A percentile compares a stretch with the other conserved stretches of the same genome.
Evolutionary conservation across 1,284 basidiomycete species (phyloP).

Genomic region (Microstroma glucosiphilum): DNA sequence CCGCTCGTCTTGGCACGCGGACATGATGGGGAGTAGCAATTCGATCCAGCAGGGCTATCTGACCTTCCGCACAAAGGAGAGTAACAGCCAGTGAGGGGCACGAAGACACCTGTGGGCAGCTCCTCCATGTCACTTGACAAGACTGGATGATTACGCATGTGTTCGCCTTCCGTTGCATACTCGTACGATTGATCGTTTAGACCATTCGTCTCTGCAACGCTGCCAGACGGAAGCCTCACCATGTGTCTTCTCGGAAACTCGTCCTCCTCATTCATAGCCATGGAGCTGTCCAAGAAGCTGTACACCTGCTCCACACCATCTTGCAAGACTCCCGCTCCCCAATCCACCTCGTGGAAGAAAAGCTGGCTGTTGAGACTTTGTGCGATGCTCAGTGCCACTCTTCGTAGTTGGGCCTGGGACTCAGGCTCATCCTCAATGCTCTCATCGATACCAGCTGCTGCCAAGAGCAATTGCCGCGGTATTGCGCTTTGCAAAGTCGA

Average conservation of each 20-base stretch:
- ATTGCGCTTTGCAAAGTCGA: constrained; percentile 34
- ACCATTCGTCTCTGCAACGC: too few species aligned
- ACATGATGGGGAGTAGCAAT: constrained; percentile 37
- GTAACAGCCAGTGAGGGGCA: constrained; percentile 92
- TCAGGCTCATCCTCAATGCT: constrained; percentile 5
- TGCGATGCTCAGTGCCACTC: constrained; percentile 76
- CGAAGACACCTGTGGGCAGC: constrained; percentile 90
- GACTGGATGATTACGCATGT: not conserved
- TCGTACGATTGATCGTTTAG: not conserved
- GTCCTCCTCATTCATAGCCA: constrained; percentile 16
- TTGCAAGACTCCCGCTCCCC: constrained; percentile 74
- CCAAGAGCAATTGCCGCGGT: constrained; percentile 18
- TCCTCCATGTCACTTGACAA: constrained; percentile 57
- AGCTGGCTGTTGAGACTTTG: constrained; percentile 82
- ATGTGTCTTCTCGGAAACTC: not conserved
- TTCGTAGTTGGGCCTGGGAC: constrained; percentile 57
- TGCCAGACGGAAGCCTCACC: not conserved
- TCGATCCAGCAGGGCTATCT: not conserved
- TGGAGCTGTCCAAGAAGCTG: constrained; percentile 79
- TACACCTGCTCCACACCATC: constrained; percentile 93
- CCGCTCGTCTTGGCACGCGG: constrained; percentile 18
- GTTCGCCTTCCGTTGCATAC: not conserved
- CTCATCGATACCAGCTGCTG: constrained; percentile 15
- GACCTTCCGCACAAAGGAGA: constrained; percentile 77
- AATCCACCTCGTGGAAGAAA: constrained; percentile 95